Evolutionary conservation across 2,329 filamentous ascomycete species (phyloP).

Genomic region (Cladosporium sp.): DNA sequence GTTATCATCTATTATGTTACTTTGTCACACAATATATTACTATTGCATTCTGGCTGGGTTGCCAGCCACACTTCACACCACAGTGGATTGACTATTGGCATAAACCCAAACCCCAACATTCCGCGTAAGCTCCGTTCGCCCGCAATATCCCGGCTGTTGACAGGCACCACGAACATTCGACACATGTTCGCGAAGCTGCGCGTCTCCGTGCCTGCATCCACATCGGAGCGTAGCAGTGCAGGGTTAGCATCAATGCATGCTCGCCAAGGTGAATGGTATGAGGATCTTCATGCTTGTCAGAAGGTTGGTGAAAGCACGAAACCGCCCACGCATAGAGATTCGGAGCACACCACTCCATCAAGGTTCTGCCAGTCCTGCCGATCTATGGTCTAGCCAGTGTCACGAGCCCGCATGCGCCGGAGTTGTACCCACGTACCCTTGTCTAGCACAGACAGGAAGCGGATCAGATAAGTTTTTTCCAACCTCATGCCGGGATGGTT

Average conservation of each 20-base stretch:
- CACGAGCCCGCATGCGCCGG: neutral
- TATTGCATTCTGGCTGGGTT: no score
- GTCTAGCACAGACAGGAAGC: neutral
- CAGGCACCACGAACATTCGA: neutral
- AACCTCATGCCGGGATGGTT: neutral
- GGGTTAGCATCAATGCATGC: neutral
- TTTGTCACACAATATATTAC: neutral
- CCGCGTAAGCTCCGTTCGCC: neutral
- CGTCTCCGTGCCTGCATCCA: neutral
- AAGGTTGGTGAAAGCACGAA: neutral
- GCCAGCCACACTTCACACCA: no score
- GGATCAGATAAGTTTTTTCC: conserved; percentile 12
- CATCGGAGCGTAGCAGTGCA: neutral
- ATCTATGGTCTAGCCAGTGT: neutral
- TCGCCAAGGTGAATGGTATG: neutral
- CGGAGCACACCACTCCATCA: conserved; percentile 6
- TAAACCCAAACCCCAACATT: no score
- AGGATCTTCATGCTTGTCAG: neutral
- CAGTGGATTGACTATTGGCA: no score
- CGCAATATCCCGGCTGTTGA: neutral
- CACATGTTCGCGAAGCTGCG: neutral
- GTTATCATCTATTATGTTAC: neutral
- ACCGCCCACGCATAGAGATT: neutral
- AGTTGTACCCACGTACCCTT: neutral
- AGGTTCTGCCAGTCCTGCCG: conserved; percentile 5